Evolutionary conservation across 306 rosid species (phyloP), one percentile per base, ranked within the genome.

Genomic region (Fragaria vesca): DNA sequence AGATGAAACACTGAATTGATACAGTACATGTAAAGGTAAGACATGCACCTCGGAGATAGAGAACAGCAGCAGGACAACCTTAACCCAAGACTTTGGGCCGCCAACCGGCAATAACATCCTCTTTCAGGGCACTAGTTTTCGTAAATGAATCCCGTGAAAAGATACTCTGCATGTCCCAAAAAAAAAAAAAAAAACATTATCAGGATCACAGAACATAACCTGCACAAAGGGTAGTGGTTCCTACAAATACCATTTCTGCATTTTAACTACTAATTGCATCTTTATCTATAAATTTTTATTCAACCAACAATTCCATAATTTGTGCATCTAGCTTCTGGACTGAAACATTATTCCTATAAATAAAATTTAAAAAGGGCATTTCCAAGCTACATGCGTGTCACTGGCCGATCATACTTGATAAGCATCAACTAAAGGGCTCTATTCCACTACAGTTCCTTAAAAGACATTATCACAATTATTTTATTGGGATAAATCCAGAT

Each of bases 61-160:
- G 30, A 72, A 32, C 30, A 68, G 61, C 65, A 24, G 60, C 63
- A n/a, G 20, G 26, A 60, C 46, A 70, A 76, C 66, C 73, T 87
- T 83, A 90, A 79, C 89, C 93, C 65, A 89, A 85, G 45, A 92
- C 97, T 84, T 95, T 95, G 9, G 99, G 88, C 79, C 97, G 93
- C 99, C 99, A 95, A 83, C 99, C 98, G 3, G 86, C 93, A 80
- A 95, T 81, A 42, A 92, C 93, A 88, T 95, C 99, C 69, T 95
- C 89, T 0, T 91, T 86, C 73, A 78, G 82, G 18, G 97, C 89
- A 42, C 93, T 81, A 30, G 99, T 95, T 77, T 88, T 91, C 40
- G 83, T 54, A 80, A 95, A 95, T 4, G 99, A 95, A 71, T 91
- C 97, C 85, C 77, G 86, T 34, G 90, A 89, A 90, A 91, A 95